These are phyloP conservation scores for Pulveroboletus sp. DNA, from an alignment of 768 basidiomycete genomes.

Conservation along the genomic window DNA sequence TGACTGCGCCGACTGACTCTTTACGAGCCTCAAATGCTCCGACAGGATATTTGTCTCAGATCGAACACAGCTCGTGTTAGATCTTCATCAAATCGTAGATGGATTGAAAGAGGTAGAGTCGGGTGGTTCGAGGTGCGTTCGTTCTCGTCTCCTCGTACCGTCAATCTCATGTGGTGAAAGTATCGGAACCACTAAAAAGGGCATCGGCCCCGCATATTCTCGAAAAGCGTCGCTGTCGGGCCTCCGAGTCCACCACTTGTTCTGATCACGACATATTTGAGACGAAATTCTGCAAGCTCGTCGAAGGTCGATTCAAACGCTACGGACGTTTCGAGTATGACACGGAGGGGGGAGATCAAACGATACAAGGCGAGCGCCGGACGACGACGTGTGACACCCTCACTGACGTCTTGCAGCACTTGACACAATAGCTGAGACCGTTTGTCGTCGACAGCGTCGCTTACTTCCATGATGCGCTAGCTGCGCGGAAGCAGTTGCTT, in stretches of 20 bases:
- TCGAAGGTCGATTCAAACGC: conserved; percentile 96
- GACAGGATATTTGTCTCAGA: conserved; percentile 89
- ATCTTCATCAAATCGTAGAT: conserved; percentile 99
- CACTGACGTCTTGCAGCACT: conserved; percentile 42
- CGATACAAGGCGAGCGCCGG: conserved; percentile 72
- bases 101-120: conserved; percentile 97
- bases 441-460: conserved; percentile 86
- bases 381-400: not conserved
- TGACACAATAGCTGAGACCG: conserved; percentile 81
- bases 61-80: conserved; percentile 95
- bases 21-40: too few relatives aligned
- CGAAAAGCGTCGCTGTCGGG: conserved; percentile 96
- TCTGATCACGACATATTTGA: conserved; percentile 83
- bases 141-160: not conserved
- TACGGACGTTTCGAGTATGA: conserved; percentile 98
- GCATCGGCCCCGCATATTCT: conserved; percentile 98
- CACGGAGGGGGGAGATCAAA: conserved; percentile 90
- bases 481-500: conserved; percentile 72
- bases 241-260: conserved; percentile 93
- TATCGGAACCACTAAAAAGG: conserved; percentile 97
- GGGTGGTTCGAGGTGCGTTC: conserved; percentile 70
- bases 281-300: conserved; percentile 87
- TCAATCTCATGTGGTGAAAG: conserved; percentile 36
- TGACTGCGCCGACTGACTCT: too few relatives aligned
- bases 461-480: conserved; percentile 79